Base-by-base conservation (phyloP, 805 yeast species). In the Wickerhamia fluorescens region DNA sequence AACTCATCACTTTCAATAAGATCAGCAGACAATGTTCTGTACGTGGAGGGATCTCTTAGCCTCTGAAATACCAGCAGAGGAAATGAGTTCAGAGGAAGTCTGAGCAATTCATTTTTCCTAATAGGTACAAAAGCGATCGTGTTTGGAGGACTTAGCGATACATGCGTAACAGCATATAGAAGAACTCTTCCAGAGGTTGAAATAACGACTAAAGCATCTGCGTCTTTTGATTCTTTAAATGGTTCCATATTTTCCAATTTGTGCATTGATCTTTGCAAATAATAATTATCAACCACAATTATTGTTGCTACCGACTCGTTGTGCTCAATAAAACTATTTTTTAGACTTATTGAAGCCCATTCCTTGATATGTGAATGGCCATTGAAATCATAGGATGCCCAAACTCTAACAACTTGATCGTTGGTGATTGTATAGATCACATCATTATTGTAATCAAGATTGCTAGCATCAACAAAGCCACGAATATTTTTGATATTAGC, bases 301-400 rank as follows among this genome's bases (percentile, higher is more conserved):
- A 53, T 45, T 12, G 47, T 28, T 12, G 32, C 44, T 19, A 35
- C 37, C 9, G 24, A 16, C 20, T 30, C 23, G 12, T 16, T 9
- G n/a, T n/a, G n/a, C 3, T 14, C 30, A 12, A 12, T 14, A 3
- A 38, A 25, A 5, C 33, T 31, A 17, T 26, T 21, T 10, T 37
- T 30, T 27, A 61, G 35, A 23, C 62, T 60, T 20, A 61, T 37
- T 4, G 68, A 54, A 1, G 78, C 79, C 75, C 84, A 76, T 25
- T 62, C 58, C 36, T 66, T 75, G 13, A 78, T 64, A 25, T 68
- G 68, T 31, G 68, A 71, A 22, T 71, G 75, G n/a, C 68, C 70
- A 21, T 71, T 77, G 30, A 66, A 55, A 36, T 76, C 81, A 49
- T 68, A 74, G 12, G 79, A 70, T 1, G 81, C 70, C 84, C 88